A percentile compares a stretch with the other conserved stretches of the same genome.
Evolutionary conservation across 169 alveolate species (phyloP).

Genomic region (Plasmodium knowlesi): DNA sequence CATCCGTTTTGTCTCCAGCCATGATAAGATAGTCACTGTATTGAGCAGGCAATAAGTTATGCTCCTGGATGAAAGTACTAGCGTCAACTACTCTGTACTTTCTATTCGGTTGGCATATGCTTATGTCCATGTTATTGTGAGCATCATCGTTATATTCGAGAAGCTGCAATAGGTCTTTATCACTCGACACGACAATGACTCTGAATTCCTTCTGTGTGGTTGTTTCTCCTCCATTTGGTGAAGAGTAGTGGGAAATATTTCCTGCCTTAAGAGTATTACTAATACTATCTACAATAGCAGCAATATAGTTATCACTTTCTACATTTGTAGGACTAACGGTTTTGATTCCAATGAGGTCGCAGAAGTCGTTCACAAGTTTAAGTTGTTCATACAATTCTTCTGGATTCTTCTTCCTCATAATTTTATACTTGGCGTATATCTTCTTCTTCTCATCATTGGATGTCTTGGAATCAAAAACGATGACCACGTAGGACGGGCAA

Average conservation of each 20-base stretch:
- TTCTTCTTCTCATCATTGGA: conserved; percentile 81
- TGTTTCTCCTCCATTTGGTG: neutral
- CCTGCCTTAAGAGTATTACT: conserved; percentile 38
- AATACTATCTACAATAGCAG: conserved; percentile 76
- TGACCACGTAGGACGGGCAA: conserved; percentile 80
- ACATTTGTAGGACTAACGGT: conserved; percentile 77
- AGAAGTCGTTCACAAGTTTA: conserved; percentile 80
- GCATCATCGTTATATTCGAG: conserved; percentile 76
- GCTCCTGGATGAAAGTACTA: conserved; percentile 76
- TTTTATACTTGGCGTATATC: conserved; percentile 84
- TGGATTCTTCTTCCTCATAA: conserved; percentile 77
- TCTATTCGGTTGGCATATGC: conserved; percentile 83
- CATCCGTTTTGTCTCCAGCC: conserved; percentile 85
- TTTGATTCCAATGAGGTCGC: conserved; percentile 83
- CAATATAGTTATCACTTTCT: conserved; percentile 85
- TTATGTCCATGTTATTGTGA: conserved; percentile 75
- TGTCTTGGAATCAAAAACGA: conserved; percentile 85
- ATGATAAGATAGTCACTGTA: conserved; percentile 83
- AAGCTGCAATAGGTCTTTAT: conserved; percentile 83
- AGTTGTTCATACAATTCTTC: conserved; percentile 82
- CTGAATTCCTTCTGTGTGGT: conserved; percentile 58
- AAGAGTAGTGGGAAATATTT: neutral
- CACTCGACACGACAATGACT: conserved; percentile 82
- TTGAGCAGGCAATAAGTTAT: conserved; percentile 69
- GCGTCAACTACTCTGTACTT: conserved; percentile 82